Evolutionary conservation across 345 rosid genomes (phyloP).

Genomic region (Sonneratia alba): DNA sequence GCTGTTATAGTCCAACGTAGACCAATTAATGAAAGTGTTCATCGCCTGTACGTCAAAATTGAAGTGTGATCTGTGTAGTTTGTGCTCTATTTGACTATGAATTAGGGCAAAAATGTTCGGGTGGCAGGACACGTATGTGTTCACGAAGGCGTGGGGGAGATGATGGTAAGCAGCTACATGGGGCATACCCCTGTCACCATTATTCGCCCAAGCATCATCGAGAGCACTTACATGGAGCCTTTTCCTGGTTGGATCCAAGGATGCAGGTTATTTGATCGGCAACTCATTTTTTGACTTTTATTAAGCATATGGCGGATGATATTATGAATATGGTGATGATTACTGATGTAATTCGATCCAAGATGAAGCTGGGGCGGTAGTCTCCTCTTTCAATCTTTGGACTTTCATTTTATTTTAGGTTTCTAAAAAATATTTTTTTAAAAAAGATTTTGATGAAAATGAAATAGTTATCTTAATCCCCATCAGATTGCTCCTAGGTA

Average conservation of each 20-base stretch:
- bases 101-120: conserved; percentile 24
- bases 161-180: conserved; percentile 8
- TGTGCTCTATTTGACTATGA: neutral
- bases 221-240: conserved; percentile 22
- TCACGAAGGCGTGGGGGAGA: conserved; percentile 39
- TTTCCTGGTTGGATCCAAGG: conserved; percentile 32
- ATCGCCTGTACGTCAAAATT: neutral
- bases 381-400: too few species aligned
- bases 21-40: neutral
- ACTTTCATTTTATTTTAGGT: too few species aligned
- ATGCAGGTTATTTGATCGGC: conserved; percentile 1
- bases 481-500: too few species aligned
- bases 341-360: too few species aligned
- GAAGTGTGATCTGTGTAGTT: neutral
- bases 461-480: too few species aligned
- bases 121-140: conserved; percentile 22
- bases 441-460: too few species aligned
- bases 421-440: too few species aligned
- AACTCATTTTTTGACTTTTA: too few species aligned
- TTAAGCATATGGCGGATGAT: too few species aligned
- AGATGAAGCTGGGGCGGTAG: too few species aligned
- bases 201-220: conserved; percentile 24
- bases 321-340: too few species aligned
- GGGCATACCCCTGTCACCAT: conserved; percentile 17
- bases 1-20: too few species aligned